Evolutionary conservation across 2,329 filamentous ascomycete genomes (phyloP), one percentile per base, ranked within the genome.

Genomic region (Penicillium sp.): DNA sequence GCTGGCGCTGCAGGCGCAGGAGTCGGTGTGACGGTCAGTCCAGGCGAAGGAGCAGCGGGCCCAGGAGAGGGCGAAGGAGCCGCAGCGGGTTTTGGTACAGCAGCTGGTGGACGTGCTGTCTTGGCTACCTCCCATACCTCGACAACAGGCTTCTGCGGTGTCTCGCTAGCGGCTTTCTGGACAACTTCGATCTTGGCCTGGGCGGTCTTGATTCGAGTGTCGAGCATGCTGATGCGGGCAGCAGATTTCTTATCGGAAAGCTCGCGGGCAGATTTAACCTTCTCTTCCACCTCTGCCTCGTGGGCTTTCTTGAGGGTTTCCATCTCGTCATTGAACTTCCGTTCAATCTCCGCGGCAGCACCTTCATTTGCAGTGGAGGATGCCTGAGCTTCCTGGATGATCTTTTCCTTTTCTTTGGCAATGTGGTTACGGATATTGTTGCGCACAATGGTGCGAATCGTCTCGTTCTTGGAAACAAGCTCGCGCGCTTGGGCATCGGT

Each of bases 71-170:
- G 20, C 20, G 20, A 22, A 2, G 20, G 53, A 31, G 53, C 42
- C 31, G 57, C 54, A 14, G 53, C 51, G 14, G 64, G 65, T 56
- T 67, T 73, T 14, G 61, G 55, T 24, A 63, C 52, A 35, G 66
- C 51, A 22, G 70, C 57, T 18, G 71, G 58, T 48, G 81, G 77
- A 67, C 83, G 87, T 10, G 84, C 81, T 47, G 74, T 77, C 72
- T 92, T 92, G 0, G 88, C 91, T 48, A 89, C 76, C 57, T 87
- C 85, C 89, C 90, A 96, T 0, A 96, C 92, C 70, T 96, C 91
- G 9, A 77, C 82, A 4, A 97, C 90, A 0, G 91, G 84, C 67
- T 85, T 86, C 63, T 92, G 80, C 0, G 92, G 92, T 0, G 92
- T 96, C 43, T 95, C 88, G n/a, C 80, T 81, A 0, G 88, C 90